These are phyloP conservation scores for Epichloe baconii DNA, from an alignment of 2,329 filamentous ascomycete species.

Conservation along the genomic window DNA sequence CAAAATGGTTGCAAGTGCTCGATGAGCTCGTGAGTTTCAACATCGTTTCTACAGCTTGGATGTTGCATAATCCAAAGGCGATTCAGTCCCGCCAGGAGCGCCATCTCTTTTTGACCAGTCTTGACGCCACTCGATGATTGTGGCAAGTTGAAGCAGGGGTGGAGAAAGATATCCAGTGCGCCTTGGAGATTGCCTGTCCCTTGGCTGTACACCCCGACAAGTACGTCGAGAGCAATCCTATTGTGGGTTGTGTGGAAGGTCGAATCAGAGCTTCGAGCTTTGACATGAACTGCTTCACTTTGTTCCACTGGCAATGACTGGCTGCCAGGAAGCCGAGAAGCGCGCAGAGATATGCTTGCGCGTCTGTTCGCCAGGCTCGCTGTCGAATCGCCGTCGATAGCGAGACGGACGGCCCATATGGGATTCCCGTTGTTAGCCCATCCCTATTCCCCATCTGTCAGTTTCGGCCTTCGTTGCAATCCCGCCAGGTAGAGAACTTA, in stretches of 20 bases:
- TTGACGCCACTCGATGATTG: constrained; percentile 25
- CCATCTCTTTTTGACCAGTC: constrained; percentile 48
- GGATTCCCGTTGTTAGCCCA: constrained; percentile 19
- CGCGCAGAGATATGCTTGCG: constrained; percentile 58
- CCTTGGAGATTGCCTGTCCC: constrained; percentile 58
- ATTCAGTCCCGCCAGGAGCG: constrained; percentile 55
- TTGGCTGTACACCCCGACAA: constrained; percentile 63
- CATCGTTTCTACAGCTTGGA: constrained; percentile 40
- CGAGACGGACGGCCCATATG: constrained; percentile 32
- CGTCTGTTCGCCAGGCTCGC: constrained; percentile 49
- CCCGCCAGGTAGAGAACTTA: constrained; percentile 12
- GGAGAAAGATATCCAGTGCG: constrained; percentile 55
- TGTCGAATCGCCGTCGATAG: constrained; percentile 45
- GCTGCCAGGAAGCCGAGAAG: constrained; percentile 58
- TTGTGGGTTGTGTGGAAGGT: constrained; percentile 27
- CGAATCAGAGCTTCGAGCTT: constrained; percentile 34
- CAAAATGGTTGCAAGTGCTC: constrained; percentile 56
- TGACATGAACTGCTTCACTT: constrained; percentile 44
- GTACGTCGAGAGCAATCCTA: constrained; percentile 48
- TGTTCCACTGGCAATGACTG: constrained; percentile 56
- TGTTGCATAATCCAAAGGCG: constrained; percentile 61
- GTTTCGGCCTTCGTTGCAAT: background rate
- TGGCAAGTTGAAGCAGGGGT: constrained; percentile 38
- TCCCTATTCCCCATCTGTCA: constrained; percentile 16
- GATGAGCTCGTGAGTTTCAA: constrained; percentile 46